Percentiles rank a stretch among this genome's conserved stretches.
Evolutionary conservation across 225 moss, liverwort and hornwort genomes (phyloP).

Genomic region (Neckera pumila): DNA sequence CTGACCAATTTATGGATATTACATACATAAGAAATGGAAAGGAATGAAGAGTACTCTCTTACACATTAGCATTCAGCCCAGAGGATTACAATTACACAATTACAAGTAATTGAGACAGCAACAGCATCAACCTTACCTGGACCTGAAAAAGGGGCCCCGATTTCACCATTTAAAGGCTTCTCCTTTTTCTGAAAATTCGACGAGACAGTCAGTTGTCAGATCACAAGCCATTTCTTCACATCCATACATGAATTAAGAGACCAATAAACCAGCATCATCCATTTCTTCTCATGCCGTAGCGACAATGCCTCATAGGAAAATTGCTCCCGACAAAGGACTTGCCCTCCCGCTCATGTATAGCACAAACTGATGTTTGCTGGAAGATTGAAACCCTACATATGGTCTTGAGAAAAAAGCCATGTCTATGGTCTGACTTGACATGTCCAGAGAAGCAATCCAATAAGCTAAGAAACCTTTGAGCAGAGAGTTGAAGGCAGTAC

Average conservation of each 20-base stretch:
- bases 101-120: background rate
- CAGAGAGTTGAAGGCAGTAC: conserved; percentile 10
- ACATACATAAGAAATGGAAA: background rate
- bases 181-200: conserved; percentile 58
- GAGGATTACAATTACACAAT: background rate
- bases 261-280: background rate
- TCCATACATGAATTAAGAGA: background rate
- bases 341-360: background rate
- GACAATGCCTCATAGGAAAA: background rate
- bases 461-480: background rate
- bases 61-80: background rate
- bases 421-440: background rate
- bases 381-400: background rate
- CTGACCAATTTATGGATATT: background rate
- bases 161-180: conserved; percentile 53
- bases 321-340: background rate
- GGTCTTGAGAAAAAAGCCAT: background rate
- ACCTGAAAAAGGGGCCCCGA: conserved; percentile 10
- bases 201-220: background rate
- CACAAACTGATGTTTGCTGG: background rate
- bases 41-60: background rate
- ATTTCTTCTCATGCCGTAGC: background rate
- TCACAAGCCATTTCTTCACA: background rate
- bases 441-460: background rate
- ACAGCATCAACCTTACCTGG: conserved; percentile 13